phyloP scores from a whole-genome alignment of 495 filamentous ascomycete species.

The Penicillium fimorum region DNA sequence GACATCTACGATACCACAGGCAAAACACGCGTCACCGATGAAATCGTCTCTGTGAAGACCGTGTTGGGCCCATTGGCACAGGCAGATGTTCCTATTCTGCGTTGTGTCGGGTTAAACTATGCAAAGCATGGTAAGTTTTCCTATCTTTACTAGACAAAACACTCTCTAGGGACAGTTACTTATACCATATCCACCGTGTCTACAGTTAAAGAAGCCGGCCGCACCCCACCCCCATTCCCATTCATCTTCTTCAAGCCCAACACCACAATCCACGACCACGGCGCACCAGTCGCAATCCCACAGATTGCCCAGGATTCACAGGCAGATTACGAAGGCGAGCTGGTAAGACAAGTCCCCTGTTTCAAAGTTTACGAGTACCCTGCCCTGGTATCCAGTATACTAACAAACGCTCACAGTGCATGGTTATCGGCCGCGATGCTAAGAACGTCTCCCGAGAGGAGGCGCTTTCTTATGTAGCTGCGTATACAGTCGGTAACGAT shows the following conservation, averaged over 20 bases:
- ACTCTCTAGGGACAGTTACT: not conserved
- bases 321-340: conserved; percentile 55
- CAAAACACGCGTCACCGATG: conserved; percentile 31
- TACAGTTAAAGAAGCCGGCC: conserved; percentile 50
- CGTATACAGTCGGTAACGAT: conserved; percentile 51
- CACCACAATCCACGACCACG: conserved; percentile 45
- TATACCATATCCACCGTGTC: not conserved
- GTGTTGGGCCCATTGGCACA: conserved; percentile 36
- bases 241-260: conserved; percentile 52
- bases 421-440: conserved; percentile 44
- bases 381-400: not conserved
- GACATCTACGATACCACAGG: conserved; percentile 43
- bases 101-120: conserved; percentile 44
- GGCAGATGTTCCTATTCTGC: conserved; percentile 37
- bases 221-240: conserved; percentile 46
- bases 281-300: conserved; percentile 42
- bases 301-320: conserved; percentile 49
- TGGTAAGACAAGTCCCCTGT: conserved; percentile 28
- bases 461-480: conserved; percentile 48
- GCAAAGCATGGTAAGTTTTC: conserved; percentile 35
- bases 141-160: not conserved
- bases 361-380: not conserved
- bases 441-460: conserved; percentile 42
- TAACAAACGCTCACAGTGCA: conserved; percentile 9
- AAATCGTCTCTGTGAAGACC: conserved; percentile 35